Conservation (phyloP, 164 flowering plant genomes). For the Magnolia kwangsiensis region DNA sequence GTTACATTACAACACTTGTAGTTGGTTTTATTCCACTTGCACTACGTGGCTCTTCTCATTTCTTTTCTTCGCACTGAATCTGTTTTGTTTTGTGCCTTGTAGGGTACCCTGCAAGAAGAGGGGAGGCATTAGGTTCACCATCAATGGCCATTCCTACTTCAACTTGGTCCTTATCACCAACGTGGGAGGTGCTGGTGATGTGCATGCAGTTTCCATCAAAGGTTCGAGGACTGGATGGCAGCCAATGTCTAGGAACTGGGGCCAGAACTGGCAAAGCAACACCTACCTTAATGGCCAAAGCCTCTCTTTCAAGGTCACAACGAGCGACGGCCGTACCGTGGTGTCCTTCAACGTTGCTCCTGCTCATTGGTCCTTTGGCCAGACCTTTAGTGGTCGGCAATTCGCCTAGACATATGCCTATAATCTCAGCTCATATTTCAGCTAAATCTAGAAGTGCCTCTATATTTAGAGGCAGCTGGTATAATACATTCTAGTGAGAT, state of each 20-base stretch:
- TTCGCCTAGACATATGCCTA: conserved; percentile 25
- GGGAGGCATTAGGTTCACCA: conserved; percentile 73
- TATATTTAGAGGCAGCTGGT: not conserved
- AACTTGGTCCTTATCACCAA: conserved; percentile 67
- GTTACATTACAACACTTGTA: too few relatives aligned
- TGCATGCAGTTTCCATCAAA: conserved; percentile 52
- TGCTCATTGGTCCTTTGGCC: conserved; percentile 70
- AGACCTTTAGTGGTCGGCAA: conserved; percentile 62
- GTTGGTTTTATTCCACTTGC: not conserved
- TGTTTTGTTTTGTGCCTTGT: not conserved
- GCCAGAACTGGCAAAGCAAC: conserved; percentile 87
- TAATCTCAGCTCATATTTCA: not conserved
- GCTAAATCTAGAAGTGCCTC: not conserved
- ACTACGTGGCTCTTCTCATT: not conserved
- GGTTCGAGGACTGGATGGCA: conserved; percentile 72
- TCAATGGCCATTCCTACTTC: conserved; percentile 77
- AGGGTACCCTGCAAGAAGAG: conserved; percentile 69
- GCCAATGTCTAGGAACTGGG: conserved; percentile 86
- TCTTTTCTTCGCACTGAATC: too few relatives aligned
- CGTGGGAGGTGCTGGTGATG: conserved; percentile 90
- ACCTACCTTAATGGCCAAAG: conserved; percentile 53
- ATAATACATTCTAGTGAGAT: too few relatives aligned
- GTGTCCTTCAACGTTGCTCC: conserved; percentile 55
- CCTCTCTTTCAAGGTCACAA: conserved; percentile 70
- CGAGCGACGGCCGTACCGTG: conserved; percentile 56